Base-by-base conservation (phyloP, 345 rosid species). In the Gossypioides kirkii region DNA sequence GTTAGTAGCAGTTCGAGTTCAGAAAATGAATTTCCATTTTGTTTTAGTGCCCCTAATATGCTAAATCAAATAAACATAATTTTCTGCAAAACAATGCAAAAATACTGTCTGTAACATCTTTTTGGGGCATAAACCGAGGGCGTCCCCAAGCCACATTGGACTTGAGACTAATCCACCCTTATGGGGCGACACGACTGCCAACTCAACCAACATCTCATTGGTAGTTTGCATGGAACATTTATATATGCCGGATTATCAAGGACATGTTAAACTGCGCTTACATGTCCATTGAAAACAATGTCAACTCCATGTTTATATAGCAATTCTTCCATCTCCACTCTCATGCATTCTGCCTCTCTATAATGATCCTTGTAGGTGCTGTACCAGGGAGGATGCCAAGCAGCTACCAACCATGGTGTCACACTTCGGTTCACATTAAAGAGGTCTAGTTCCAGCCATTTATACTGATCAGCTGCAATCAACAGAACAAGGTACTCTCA, bases 361-460 rank as follows among this genome's bases (percentile, higher is more conserved):
- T 89, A 94, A 80, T 89, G 97, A 32, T 86, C 84, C 11, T 69
- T 83, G 68, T 87, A 94, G 73, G 97, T 87, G 79, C 89, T 89
- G 65, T 94, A 94, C 98, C 98, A 94, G 50, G 97, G 96, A 73
- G 87, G 74, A 52, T 88, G 90, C 97, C 98, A 92, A 45, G 88
- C 78, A 78, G 92, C 98, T 75, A 90, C 82, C 74, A 90, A 70
- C 98, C 98, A 94, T 64, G 98, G 96, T 53, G 98, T 94, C 71
- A 86, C 83, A 62, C 79, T 70, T 77, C 98, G 79, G 83, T 94
- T 59, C 13, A 90, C 81, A 23, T 79, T 80, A 14, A 77, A 80
- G 55, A 94, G 79, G 76, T 94, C 92, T 22, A 74, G 78, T 82
- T 89, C 89, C 69, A 92, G 84, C 98, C 98, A 94, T 42, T 72